Percentiles rank a stretch among this genome's conserved stretches.
Conservation (phyloP, 169 alveolate species). For the Perkinsus olseni region DNA sequence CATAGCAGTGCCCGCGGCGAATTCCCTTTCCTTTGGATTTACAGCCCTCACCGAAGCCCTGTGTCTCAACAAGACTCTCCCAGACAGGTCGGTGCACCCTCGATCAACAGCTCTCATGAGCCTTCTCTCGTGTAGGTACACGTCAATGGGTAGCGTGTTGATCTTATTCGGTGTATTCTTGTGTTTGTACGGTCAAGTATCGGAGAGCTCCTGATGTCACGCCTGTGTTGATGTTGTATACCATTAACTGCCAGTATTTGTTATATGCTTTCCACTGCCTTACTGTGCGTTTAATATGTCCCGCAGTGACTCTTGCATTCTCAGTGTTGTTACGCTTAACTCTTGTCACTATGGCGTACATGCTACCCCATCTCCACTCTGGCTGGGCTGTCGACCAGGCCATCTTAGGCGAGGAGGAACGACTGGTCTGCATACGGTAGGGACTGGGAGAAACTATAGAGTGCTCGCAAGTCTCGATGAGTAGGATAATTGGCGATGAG, state of each 20-base stretch:
- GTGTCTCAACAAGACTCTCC: neutral
- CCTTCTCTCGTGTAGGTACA: neutral
- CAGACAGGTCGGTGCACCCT: neutral
- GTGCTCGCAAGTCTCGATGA: too few relatives aligned
- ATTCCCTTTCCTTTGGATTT: neutral
- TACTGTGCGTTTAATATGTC: neutral
- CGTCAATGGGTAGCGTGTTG: neutral
- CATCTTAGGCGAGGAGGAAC: slow-evolving; percentile 91
- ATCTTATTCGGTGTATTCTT: neutral
- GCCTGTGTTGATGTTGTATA: neutral
- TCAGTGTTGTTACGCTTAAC: too few relatives aligned
- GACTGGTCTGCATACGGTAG: slow-evolving; percentile 63
- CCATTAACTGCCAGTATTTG: neutral
- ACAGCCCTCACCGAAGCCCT: neutral
- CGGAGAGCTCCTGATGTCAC: neutral
- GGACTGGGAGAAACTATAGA: neutral
- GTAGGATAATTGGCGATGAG: too few relatives aligned
- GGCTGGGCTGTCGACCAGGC: slow-evolving; percentile 99
- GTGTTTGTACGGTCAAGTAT: neutral
- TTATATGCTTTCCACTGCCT: neutral
- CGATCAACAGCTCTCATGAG: neutral
- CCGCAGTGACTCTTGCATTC: neutral
- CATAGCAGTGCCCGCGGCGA: neutral
- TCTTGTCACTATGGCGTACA: slow-evolving; percentile 80
- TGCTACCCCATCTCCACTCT: slow-evolving; percentile 92